phyloP scores from a whole-genome alignment of 768 basidiomycete genomes.

The Russula foetens region DNA sequence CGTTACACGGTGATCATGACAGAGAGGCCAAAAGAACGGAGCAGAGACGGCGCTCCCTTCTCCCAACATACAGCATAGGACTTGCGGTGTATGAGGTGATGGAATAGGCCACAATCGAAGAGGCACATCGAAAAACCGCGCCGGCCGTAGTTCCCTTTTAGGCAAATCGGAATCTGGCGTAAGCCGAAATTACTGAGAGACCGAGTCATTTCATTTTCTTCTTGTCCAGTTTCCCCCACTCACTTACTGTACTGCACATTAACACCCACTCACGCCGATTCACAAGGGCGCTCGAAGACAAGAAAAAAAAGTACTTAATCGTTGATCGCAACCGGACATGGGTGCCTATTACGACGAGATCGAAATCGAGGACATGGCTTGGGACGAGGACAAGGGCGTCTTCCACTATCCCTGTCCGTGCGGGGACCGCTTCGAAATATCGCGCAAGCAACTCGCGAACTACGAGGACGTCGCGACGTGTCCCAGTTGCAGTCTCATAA shows the following conservation, averaged over 20 bases:
- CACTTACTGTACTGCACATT: neutral
- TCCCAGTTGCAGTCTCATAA: conserved; percentile 91
- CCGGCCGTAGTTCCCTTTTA: too few species aligned
- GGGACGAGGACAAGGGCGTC: conserved; percentile 74
- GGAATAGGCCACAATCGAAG: too few species aligned
- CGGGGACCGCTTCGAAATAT: conserved; percentile 96
- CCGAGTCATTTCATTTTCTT: too few species aligned
- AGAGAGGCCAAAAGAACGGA: too few species aligned
- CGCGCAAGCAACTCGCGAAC: conserved; percentile 70
- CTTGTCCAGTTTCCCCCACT: neutral
- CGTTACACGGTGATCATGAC: too few species aligned
- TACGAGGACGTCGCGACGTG: conserved; percentile 95
- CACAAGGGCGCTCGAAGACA: neutral
- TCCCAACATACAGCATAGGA: too few species aligned
- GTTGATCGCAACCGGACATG: conserved; percentile 35
- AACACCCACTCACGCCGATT: too few species aligned
- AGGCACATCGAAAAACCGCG: too few species aligned
- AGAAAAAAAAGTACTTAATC: neutral
- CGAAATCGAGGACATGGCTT: conserved; percentile 94
- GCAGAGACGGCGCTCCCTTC: too few species aligned
- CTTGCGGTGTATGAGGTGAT: too few species aligned
- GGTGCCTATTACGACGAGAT: conserved; percentile 93
- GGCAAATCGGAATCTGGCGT: too few species aligned
- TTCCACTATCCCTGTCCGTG: conserved; percentile 98
- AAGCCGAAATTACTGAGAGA: too few species aligned